Conservation (phyloP, 495 filamentous ascomycete genomes). For the Peziza echinospora region DNA sequence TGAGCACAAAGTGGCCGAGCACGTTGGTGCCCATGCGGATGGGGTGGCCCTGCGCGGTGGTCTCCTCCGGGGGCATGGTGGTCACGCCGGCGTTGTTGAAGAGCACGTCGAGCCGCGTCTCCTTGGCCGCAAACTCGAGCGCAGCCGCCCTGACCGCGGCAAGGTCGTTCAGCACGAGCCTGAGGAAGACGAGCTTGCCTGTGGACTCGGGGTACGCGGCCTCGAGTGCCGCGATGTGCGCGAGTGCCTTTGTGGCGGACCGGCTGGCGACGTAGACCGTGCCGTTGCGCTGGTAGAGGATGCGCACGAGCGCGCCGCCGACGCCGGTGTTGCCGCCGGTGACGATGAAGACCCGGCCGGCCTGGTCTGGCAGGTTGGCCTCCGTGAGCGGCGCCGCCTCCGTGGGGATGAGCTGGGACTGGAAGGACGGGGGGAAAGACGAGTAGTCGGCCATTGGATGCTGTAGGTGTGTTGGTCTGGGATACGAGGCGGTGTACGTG, state of each 20-base stretch:
- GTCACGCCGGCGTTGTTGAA: slow-evolving; percentile 36
- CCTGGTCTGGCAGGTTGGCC: slow-evolving; percentile 6
- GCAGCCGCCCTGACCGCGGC: slow-evolving; percentile 28
- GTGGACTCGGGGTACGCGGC: background rate
- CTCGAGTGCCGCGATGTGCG: slow-evolving; percentile 22
- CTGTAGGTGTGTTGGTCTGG: too few species aligned
- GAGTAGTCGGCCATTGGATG: too few species aligned
- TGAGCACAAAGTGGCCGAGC: slow-evolving; percentile 24
- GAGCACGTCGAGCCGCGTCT: slow-evolving; percentile 29
- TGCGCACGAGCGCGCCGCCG: slow-evolving; percentile 21
- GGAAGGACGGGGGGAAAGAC: too few species aligned
- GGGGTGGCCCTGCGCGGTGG: slow-evolving; percentile 23
- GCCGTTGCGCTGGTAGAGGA: slow-evolving; percentile 22
- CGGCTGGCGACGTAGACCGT: slow-evolving; percentile 26
- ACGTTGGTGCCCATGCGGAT: slow-evolving; percentile 24
- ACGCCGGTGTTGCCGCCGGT: slow-evolving; percentile 25
- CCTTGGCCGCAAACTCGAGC: slow-evolving; percentile 21
- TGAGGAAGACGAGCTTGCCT: slow-evolving; percentile 24
- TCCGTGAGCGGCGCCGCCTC: slow-evolving; percentile 7
- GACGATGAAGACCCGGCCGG: slow-evolving; percentile 14
- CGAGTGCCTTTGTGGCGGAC: slow-evolving; percentile 19
- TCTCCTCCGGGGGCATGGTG: slow-evolving; percentile 15
- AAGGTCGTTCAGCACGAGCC: slow-evolving; percentile 29
- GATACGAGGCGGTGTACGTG: too few species aligned
- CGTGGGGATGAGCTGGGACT: too few species aligned